phyloP scores from a whole-genome alignment of 148 eudicot genomes.

The Rhododendron ferrugineum region DNA sequence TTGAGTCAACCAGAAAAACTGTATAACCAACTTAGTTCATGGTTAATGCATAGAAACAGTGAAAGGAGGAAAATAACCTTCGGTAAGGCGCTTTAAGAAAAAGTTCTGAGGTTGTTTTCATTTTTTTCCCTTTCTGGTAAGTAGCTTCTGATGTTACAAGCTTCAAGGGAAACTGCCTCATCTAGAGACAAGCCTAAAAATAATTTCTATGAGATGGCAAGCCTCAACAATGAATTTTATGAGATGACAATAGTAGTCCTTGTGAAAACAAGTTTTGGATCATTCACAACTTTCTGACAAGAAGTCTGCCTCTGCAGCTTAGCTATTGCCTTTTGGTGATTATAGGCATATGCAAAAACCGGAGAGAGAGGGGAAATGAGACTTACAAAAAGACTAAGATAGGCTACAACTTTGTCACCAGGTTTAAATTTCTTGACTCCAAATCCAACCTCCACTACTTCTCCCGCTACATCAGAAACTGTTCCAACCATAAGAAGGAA shows the following conservation, averaged over 20 bases:
- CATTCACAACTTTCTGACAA: not conserved
- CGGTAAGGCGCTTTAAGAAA: too few species aligned
- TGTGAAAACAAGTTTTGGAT: not conserved
- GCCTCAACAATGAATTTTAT: not conserved
- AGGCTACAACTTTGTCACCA: constrained; percentile 76
- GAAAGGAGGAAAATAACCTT: not conserved
- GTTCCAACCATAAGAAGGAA: constrained; percentile 11
- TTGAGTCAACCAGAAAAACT: not conserved
- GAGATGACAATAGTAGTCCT: not conserved
- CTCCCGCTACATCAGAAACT: constrained; percentile 81
- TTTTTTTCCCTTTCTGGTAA: too few species aligned
- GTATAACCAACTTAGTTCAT: not conserved
- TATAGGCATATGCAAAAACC: not conserved
- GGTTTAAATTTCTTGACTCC: constrained; percentile 49
- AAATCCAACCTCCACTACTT: constrained; percentile 65
- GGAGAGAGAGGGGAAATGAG: not conserved
- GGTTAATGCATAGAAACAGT: not conserved
- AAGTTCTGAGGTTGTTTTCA: too few species aligned
- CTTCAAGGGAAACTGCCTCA: too few species aligned
- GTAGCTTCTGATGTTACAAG: too few species aligned
- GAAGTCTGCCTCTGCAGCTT: not conserved
- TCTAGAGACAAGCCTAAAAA: not conserved
- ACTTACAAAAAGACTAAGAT: constrained; percentile 39
- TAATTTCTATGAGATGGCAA: not conserved
- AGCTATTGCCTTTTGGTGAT: not conserved